Evolutionary conservation across 805 yeast genomes (phyloP).

Genomic region (Hemisphaericaspora nanyangensis): DNA sequence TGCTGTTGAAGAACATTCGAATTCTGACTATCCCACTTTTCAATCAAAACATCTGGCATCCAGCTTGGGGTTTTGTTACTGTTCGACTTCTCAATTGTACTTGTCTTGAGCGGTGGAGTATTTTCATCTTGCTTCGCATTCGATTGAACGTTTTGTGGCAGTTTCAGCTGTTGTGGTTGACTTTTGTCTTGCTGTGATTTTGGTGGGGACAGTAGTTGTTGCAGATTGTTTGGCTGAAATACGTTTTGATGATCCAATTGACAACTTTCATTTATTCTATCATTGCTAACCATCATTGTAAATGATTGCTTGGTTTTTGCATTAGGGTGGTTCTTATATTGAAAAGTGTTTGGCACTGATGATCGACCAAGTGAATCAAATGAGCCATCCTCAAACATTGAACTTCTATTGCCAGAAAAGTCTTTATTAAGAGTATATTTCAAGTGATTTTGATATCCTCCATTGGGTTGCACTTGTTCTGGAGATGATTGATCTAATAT

Average conservation of each 20-base stretch:
- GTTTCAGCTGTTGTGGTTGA: background rate
- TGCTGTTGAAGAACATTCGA: background rate
- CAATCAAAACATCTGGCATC: conserved; percentile 40
- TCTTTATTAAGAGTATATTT: conserved; percentile 31
- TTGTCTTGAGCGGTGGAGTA: conserved; percentile 19
- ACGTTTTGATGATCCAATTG: background rate
- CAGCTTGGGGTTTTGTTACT: conserved; percentile 31
- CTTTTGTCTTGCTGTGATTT: background rate
- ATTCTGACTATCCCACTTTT: conserved; percentile 22
- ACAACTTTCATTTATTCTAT: background rate
- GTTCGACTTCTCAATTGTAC: conserved; percentile 14
- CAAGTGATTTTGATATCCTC: conserved; percentile 26
- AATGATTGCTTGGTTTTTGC: conserved; percentile 36
- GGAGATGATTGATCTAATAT: conserved; percentile 5
- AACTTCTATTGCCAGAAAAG: conserved; percentile 20
- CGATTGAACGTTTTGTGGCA: background rate
- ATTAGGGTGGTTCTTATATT: conserved; percentile 42
- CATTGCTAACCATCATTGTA: conserved; percentile 10
- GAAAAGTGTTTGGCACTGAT: conserved; percentile 43
- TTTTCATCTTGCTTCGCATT: background rate
- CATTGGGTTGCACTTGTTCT: background rate
- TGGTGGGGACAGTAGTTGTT: background rate
- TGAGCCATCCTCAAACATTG: conserved; percentile 2
- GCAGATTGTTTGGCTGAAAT: background rate
- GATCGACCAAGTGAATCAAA: conserved; percentile 13